Evolutionary conservation across 257 asterid genomes (phyloP), one percentile per base, ranked within the genome.

Genomic region (Solanum arcanum): DNA sequence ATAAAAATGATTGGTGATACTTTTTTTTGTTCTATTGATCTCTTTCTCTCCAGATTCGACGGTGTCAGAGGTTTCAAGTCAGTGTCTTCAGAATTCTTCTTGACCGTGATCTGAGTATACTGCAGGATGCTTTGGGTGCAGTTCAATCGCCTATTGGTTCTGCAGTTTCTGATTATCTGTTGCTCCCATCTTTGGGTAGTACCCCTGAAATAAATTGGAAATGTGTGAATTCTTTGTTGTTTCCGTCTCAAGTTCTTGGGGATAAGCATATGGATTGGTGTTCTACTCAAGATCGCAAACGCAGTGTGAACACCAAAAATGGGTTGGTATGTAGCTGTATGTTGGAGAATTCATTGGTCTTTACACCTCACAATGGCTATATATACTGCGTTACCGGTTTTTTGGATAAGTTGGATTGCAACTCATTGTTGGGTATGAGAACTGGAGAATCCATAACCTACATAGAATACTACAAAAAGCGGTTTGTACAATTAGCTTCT

Each of bases 321-420:
- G 95, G 95, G 62, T 31, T 85, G 87, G 92, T 96, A 31, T 94
- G 98, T 86, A 52, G 87, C 72, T 95, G 97, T 84, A 31, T 90
- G 92, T 41, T 96, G 89, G 92, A 94, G 87, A 94, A 94, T 80
- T 92, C 97, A 18, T 88, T 96, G 68, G 97, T 95, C 5, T 18
- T 86, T 44, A 96, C 99, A 3, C 98, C 98, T 47, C 98, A 96
- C 86, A 96, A 93, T 66, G 92, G 89, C 62, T 11, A 23, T 56
- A 13, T 93, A 59, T 96, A 96, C 89, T 91, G 94, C 89, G 77
- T 91, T n/a, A 52, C 87, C 2, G 97, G 98, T 44, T 77, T 81
- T 77, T 56, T 94, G 91, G 89, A 92, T 35, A 88, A 89, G 56
- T 68, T 88, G 81, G 82, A 91, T 86, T 94, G 94, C 42, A 86